Evolutionary conservation across 495 filamentous ascomycete genomes (phyloP).

Genomic region (Melanomma pulvis-pyrius): DNA sequence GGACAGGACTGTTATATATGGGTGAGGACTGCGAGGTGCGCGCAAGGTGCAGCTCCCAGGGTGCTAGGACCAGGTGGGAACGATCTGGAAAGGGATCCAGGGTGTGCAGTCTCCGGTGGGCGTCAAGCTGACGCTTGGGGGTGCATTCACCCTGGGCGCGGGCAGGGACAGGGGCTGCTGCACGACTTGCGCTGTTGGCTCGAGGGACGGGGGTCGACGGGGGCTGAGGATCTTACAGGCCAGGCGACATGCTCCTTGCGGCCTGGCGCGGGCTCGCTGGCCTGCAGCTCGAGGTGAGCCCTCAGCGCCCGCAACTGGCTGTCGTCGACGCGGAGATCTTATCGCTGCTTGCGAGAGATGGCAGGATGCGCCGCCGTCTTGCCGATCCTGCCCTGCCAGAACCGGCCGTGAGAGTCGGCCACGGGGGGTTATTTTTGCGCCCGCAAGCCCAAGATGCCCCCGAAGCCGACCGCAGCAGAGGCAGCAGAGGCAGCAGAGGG

Average conservation of each 20-base stretch:
- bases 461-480: not conserved
- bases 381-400: not conserved
- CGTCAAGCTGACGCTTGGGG: slow-evolving; percentile 17
- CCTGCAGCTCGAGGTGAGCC: slow-evolving; percentile 19
- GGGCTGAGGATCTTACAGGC: slow-evolving; percentile 34
- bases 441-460: not conserved
- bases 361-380: not conserved
- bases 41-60: slow-evolving; percentile 16
- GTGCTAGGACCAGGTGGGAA: slow-evolving; percentile 12
- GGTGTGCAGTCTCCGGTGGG: slow-evolving; percentile 15
- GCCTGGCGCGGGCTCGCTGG: slow-evolving; percentile 13
- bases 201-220: slow-evolving; percentile 1
- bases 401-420: no score
- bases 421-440: not conserved
- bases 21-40: slow-evolving; percentile 7
- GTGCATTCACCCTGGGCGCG: slow-evolving; percentile 7
- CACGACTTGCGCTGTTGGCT: slow-evolving; percentile 19
- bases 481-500: not conserved
- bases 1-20: slow-evolving; percentile 34
- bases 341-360: slow-evolving; percentile 11
- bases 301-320: slow-evolving; percentile 14
- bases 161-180: slow-evolving; percentile 21
- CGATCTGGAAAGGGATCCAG: slow-evolving; percentile 17
- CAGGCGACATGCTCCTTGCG: slow-evolving; percentile 15
- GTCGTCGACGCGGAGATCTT: slow-evolving; percentile 27